Conservation (phyloP, 2,329 filamentous ascomycete species). For the Colletotrichum navitas region DNA sequence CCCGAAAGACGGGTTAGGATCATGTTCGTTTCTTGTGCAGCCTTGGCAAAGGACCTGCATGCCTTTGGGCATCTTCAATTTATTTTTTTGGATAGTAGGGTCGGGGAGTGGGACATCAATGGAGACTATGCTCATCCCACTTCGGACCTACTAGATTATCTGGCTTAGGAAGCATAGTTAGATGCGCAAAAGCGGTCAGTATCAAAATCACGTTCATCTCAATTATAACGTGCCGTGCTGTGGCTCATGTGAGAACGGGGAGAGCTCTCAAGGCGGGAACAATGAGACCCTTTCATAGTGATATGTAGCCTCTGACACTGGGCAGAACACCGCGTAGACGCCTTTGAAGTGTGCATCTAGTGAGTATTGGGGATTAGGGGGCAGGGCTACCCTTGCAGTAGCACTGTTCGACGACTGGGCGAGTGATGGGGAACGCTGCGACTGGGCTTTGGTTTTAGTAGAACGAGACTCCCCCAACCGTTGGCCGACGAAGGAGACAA, state of each 20-base stretch:
- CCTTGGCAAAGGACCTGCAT: constrained; percentile 12
- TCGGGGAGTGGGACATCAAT: not conserved
- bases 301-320: no score
- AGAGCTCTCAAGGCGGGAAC: not conserved
- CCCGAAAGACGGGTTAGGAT: constrained; percentile 27
- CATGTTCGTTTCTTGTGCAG: constrained; percentile 34
- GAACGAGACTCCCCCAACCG: not conserved
- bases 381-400: no score
- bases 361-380: no score
- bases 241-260: not conserved
- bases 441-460: no score
- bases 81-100: constrained; percentile 20
- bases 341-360: no score
- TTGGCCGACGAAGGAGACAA: not conserved
- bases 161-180: constrained; percentile 4
- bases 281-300: not conserved
- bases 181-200: constrained; percentile 10
- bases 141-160: not conserved
- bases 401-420: not conserved
- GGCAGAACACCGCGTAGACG: no score
- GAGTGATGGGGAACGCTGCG: not conserved
- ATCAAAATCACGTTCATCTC: constrained; percentile 1
- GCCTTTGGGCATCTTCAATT: constrained; percentile 12
- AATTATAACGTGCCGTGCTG: not conserved
- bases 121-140: not conserved